Percentiles rank a stretch among this genome's conserved stretches.
phyloP scores from a whole-genome alignment of 2,329 filamentous ascomycete genomes.

The Fusarium redolens region DNA sequence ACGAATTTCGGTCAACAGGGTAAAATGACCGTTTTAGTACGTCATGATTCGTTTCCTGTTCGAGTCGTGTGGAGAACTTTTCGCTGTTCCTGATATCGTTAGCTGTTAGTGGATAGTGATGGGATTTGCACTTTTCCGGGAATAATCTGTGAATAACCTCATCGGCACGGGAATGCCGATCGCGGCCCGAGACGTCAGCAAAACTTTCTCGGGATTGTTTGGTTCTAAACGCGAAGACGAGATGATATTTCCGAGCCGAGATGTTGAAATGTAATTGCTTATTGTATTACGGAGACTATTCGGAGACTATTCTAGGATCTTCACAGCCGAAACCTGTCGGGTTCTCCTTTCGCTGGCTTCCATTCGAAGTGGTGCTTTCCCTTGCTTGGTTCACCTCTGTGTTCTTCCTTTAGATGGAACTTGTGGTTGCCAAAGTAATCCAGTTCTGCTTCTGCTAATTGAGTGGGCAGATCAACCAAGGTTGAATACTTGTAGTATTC shows the following conservation, averaged over 20 bases:
- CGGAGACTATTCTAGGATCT: neutral
- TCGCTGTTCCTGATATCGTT: neutral
- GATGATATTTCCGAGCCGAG: neutral
- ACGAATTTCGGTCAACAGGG: slow-evolving; percentile 1
- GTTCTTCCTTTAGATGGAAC: neutral
- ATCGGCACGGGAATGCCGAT: slow-evolving; percentile 15
- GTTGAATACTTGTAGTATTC: slow-evolving; percentile 12
- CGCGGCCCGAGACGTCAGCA: neutral
- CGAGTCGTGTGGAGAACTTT: neutral
- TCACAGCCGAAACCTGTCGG: neutral
- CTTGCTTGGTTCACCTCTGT: neutral
- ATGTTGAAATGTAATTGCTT: neutral
- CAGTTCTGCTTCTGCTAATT: neutral
- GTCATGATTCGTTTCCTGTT: neutral
- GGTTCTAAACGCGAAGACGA: neutral
- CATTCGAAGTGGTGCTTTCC: neutral
- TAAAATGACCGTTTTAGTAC: neutral
- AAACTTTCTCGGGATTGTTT: neutral
- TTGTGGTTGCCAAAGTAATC: neutral
- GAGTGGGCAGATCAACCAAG: neutral
- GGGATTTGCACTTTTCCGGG: neutral
- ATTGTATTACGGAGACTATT: neutral
- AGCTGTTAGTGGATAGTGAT: neutral
- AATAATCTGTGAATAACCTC: slow-evolving; percentile 26
- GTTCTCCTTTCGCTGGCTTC: neutral